Percentiles rank a stretch among this genome's conserved stretches.
phyloP scores from a whole-genome alignment of 1,284 basidiomycete species.

The Exobasidium rhododendri region DNA sequence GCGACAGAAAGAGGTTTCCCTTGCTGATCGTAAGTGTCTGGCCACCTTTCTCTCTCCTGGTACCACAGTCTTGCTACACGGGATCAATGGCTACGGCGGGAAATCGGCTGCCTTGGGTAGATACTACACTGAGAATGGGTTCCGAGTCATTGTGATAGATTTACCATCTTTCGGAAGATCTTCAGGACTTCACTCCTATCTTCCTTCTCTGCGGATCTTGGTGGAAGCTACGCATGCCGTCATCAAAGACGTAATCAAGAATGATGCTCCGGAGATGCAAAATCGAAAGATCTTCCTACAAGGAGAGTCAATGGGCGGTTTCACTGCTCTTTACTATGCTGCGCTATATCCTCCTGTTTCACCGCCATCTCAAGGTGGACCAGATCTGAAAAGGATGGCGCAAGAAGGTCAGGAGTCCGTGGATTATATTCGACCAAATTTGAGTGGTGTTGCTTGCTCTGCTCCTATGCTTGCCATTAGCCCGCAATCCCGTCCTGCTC shows the following conservation, averaged over 20 bases:
- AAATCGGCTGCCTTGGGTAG: conserved; percentile 57
- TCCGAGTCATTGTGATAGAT: conserved; percentile 59
- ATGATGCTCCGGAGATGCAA: conserved; percentile 13
- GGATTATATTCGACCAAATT: conserved; percentile 21
- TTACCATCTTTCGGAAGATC: conserved; percentile 58
- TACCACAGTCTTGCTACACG: conserved; percentile 34
- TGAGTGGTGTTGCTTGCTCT: conserved; percentile 56
- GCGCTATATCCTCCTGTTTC: conserved; percentile 45
- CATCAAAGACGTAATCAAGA: conserved; percentile 56
- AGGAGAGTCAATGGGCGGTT: conserved; percentile 57
- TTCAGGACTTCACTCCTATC: conserved; percentile 57
- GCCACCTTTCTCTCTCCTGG: not conserved
- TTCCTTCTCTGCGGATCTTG: conserved; percentile 56
- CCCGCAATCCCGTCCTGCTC: conserved; percentile 54
- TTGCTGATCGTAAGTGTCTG: not conserved
- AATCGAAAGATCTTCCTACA: conserved; percentile 53
- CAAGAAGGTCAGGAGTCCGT: not conserved
- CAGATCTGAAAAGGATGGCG: conserved; percentile 16
- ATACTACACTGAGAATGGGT: conserved; percentile 58
- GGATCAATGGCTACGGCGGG: conserved; percentile 50
- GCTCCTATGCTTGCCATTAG: conserved; percentile 58
- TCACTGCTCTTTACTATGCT: conserved; percentile 54
- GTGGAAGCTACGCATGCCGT: conserved; percentile 58
- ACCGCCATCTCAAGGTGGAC: conserved; percentile 23
- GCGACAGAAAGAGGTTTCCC: not conserved